These are phyloP conservation scores for Fusarium irregulare DNA, from an alignment of 2,329 filamentous ascomycete species.

Conservation along the genomic window DNA sequence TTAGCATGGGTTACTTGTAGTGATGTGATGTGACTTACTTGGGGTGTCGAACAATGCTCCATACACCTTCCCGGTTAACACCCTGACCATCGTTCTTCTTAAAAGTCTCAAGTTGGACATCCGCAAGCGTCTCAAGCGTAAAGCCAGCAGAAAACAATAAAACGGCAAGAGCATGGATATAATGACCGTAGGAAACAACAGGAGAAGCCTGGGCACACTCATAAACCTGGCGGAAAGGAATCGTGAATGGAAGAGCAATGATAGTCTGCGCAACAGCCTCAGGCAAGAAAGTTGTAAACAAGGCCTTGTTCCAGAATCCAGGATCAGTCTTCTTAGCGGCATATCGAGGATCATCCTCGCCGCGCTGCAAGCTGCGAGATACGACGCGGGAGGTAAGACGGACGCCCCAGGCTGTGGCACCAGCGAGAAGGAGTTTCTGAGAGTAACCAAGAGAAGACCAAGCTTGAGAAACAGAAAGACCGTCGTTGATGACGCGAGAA, in stretches of 20 bases:
- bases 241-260: conserved; percentile 16
- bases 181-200: not conserved
- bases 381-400: conserved; percentile 2
- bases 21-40: not conserved
- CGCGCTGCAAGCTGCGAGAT: conserved; percentile 14
- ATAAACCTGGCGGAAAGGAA: conserved; percentile 8
- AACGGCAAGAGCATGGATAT: not conserved
- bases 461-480: not conserved
- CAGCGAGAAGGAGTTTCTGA: conserved; percentile 9
- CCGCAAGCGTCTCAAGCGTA: conserved; percentile 1
- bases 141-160: conserved; percentile 16
- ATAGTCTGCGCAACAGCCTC: conserved; percentile 22
- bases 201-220: conserved; percentile 12
- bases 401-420: conserved; percentile 11
- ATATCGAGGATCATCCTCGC: conserved; percentile 13
- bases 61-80: conserved; percentile 12
- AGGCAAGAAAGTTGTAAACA: conserved; percentile 6
- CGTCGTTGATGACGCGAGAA: not conserved
- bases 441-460: conserved; percentile 6
- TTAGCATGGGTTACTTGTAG: fast-evolving
- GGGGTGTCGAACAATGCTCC: conserved; percentile 28
- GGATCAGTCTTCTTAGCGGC: not conserved
- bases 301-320: conserved; percentile 7
- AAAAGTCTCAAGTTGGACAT: conserved; percentile 14
- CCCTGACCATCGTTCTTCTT: not conserved